Conservation (phyloP, 2,329 filamentous ascomycete genomes). For the Fusarium sp. region DNA sequence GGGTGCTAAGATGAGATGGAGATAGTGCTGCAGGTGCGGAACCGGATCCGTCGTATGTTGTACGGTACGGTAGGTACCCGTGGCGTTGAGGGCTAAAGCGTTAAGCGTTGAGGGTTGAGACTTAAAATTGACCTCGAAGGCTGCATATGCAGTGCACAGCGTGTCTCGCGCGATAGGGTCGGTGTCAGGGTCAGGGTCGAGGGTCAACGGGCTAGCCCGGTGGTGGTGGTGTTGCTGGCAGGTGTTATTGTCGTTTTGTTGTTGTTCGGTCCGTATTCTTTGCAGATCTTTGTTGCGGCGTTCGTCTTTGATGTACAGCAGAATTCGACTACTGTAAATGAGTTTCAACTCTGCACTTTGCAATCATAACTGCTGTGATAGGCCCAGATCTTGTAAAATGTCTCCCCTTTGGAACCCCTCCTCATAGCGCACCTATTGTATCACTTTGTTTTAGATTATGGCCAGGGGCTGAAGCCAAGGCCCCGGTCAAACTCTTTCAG, state of each 20-base stretch:
- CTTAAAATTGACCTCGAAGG: conserved; percentile 12
- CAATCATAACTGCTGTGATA: conserved; percentile 25
- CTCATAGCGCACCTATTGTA: conserved; percentile 18
- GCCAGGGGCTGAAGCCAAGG: conserved; percentile 13
- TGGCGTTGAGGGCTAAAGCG: not conserved
- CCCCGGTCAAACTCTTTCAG: conserved; percentile 13
- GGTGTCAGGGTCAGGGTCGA: not conserved
- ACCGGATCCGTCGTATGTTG: conserved; percentile 29
- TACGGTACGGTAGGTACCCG: not conserved
- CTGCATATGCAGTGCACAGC: conserved; percentile 15
- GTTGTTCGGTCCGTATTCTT: conserved; percentile 7
- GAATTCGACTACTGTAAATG: conserved; percentile 1
- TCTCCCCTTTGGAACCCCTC: conserved; percentile 3
- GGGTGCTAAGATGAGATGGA: conserved; percentile 27
- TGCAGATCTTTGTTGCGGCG: conserved; percentile 14
- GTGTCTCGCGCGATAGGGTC: conserved; percentile 15
- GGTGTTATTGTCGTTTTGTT: not conserved
- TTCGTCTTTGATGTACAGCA: conserved; percentile 3
- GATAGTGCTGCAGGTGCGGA: conserved; percentile 30
- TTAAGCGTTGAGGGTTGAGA: not conserved
- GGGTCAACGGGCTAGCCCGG: conserved; percentile 12
- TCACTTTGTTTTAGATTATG: conserved; percentile 32
- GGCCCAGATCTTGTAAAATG: conserved; percentile 14
- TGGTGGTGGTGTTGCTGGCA: not conserved
- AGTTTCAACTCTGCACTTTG: conserved; percentile 23